Base-by-base conservation (phyloP, 139 green algal genomes). In the Asterochloris sp. region DNA sequence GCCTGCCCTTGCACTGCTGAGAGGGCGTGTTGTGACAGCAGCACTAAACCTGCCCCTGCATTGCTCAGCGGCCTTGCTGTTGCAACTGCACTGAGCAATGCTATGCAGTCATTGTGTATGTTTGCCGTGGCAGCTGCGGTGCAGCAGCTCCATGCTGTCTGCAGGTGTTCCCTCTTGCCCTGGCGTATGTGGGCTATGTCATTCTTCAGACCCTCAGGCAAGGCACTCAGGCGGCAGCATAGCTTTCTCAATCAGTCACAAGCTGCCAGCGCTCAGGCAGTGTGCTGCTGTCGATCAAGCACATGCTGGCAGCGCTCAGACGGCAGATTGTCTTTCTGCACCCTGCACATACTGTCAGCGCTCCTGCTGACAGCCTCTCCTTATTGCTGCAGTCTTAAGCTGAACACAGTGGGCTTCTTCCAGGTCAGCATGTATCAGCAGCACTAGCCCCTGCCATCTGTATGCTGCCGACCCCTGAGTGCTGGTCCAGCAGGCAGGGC, bases 381-480 rank as follows among this genome's bases (percentile, higher is more conserved):
- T 2, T 6, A 6, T 54, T 54, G 38, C 38, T 54, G 38, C 38
- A 54, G 38, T 64, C 83, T 98, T 0, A 93, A 96, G 71, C 63
- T 97, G 15, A 98, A 98, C 90, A 95, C 90, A 4, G 92, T 97
- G 0, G 92, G 94, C 13, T 97, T 97, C 85, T 97, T 96, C 82
- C 94, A 97, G 38, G 38, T 54, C 38, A 54, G 38, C 38, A 10
- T 54, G 38, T 54, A 54, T 2, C 38, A 54, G 38, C 38, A 54
- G 84, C 83, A 89, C 24, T 79, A 69, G n/a, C 61, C 62, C 10
- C 15, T 26, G 69, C 38, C 38, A 6, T 28, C 23, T 28, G n/a
- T 12, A 69, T 78, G 54, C 80, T 67, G 28, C 54, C 13, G 14
- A 54, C 6, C 38, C 38, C 38, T 54, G 38, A 54, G 4, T 54